Base-by-base conservation (phyloP, 192 early-diverging fungal genomes). In the Gonapodya prolifera region DNA sequence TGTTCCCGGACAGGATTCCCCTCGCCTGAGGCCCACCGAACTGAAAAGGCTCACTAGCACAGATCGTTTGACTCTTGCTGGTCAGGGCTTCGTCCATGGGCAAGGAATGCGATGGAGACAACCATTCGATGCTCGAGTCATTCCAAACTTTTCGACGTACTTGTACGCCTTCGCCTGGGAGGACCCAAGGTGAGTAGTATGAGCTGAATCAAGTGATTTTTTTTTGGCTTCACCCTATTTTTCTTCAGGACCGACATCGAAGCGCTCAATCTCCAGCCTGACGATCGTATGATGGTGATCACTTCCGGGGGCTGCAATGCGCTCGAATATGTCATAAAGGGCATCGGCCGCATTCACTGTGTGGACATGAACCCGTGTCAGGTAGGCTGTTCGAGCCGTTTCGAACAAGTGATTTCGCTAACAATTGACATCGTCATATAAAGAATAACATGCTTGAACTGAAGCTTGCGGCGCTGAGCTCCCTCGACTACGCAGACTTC, bases 311-410 rank as follows among this genome's bases (percentile, higher is more conserved):
- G 92, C 31, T 91, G 93, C 83, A 94, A 95, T 76, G 89, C 89
- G 23, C 83, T 94, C 28, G 92, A 94, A 75, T 95, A 94, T 79
- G 91, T 91, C 18, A 78, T 87, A 23, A 87, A 94, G 78, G 90
- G 89, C 35, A 82, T 85, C 77, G 33, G 17, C n/a, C 82, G 88
- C 1, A 89, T 95, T 34, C 92, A 95, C 82, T 91, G 91, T 79
- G 87, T 93, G 33, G 94, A 95, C 81, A 87, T 95, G 86, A 95
- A 95, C 77, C 94, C 94, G n/a, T 95, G 94, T 83, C 94, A 95
- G 81, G 69, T 16, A n/a, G 1, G n/a, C 33, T 34, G n/a, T n/a
- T n/a, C n/a, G n/a, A n/a, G n/a, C n/a, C n/a, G n/a, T n/a, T n/a
- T n/a, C n/a, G n/a, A n/a, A n/a, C n/a, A n/a, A n/a, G n/a, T n/a